These are phyloP conservation scores for Pseudogymnoascus sp. DNA, from an alignment of 2,329 filamentous ascomycete species.

Conservation along the genomic window DNA sequence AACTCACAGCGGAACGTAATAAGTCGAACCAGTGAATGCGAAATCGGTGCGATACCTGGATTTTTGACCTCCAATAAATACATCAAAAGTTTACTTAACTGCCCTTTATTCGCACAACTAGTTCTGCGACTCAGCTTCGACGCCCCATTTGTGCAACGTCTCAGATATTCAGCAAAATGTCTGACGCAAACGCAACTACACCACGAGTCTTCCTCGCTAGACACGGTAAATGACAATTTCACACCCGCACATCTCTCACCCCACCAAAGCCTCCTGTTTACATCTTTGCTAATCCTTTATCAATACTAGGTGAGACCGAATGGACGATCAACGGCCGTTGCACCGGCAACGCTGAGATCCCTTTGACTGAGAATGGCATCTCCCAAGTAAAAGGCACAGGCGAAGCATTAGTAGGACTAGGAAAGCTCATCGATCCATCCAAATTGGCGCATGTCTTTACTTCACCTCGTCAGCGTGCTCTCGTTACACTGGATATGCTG, in stretches of 20 bases:
- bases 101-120: not conserved
- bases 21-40: not conserved
- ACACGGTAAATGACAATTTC: not conserved
- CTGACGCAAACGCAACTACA: not conserved
- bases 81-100: not conserved
- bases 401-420: constrained; percentile 5
- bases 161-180: not conserved
- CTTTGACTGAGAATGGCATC: not conserved
- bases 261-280: not conserved
- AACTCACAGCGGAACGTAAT: not conserved
- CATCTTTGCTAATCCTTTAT: not conserved
- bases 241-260: not conserved
- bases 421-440: constrained; percentile 37
- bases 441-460: constrained; percentile 34
- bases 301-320: not conserved
- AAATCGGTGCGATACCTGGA: not conserved
- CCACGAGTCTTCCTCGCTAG: not conserved
- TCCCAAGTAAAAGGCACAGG: not conserved
- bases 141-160: not conserved
- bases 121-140: not conserved
- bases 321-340: not conserved
- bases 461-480: constrained; percentile 37
- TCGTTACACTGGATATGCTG: constrained; percentile 35
- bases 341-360: not conserved
- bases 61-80: not conserved